Evolutionary conservation across 306 rosid species (phyloP).

Genomic region (Mimosa bimucronata): DNA sequence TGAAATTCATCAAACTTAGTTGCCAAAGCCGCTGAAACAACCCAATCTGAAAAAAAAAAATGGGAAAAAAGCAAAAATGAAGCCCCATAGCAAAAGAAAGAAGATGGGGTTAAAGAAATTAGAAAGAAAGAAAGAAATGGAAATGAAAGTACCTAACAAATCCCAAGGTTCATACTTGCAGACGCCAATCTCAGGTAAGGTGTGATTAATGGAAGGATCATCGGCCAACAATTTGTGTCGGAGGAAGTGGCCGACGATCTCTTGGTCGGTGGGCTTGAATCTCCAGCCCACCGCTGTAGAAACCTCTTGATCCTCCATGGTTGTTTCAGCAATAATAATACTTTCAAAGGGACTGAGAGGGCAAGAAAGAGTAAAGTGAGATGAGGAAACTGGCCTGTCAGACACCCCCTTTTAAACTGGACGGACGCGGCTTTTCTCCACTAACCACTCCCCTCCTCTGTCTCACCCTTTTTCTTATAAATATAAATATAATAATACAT

Average conservation of each 20-base stretch:
- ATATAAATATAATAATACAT: too few relatives aligned
- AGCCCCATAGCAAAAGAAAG: too few relatives aligned
- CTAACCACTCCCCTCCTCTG: too few relatives aligned
- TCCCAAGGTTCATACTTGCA: constrained; percentile 17
- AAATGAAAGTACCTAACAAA: not conserved
- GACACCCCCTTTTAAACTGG: too few relatives aligned
- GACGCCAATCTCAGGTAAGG: constrained; percentile 46
- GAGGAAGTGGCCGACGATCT: constrained; percentile 54
- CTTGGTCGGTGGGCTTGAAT: constrained; percentile 71
- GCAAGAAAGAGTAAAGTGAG: too few relatives aligned
- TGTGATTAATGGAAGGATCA: not conserved
- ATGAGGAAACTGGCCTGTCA: too few relatives aligned
- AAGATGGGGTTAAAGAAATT: too few relatives aligned
- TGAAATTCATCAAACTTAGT: not conserved
- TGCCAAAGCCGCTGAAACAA: constrained; percentile 47
- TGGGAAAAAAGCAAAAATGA: too few relatives aligned
- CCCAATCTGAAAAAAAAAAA: too few relatives aligned
- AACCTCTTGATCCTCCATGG: constrained; percentile 18
- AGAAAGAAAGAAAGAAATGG: too few relatives aligned
- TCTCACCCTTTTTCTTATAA: too few relatives aligned
- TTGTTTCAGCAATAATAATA: not conserved
- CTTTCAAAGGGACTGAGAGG: not conserved
- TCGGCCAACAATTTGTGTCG: constrained; percentile 43
- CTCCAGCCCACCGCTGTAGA: constrained; percentile 50
- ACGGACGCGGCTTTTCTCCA: too few relatives aligned